Conservation (phyloP, 1,284 basidiomycete genomes). For the Rhodotorula sp. region DNA sequence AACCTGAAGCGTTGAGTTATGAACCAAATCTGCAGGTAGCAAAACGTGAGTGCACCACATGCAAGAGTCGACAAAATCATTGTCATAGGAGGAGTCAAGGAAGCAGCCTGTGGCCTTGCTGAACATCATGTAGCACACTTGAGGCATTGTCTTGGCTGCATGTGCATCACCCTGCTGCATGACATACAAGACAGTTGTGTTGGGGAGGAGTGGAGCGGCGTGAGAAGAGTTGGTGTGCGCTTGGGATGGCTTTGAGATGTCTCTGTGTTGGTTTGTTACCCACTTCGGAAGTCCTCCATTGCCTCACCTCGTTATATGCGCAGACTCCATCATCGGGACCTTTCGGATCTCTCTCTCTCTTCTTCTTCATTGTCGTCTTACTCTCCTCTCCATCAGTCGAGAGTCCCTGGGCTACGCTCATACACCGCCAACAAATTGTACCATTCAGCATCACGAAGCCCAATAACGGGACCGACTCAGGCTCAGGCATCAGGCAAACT, state of each 20-base stretch:
- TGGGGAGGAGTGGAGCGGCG: constrained; percentile 44
- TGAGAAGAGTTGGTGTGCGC: constrained; percentile 45
- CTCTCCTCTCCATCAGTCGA: too few relatives aligned
- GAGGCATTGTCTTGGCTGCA: constrained; percentile 48
- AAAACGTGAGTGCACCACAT: constrained; percentile 46
- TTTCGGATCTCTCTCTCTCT: too few relatives aligned
- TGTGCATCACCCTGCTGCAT: constrained; percentile 52
- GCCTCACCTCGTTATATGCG: too few relatives aligned
- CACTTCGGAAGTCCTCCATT: too few relatives aligned
- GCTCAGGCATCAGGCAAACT: too few relatives aligned
- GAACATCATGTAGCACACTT: constrained; percentile 49
- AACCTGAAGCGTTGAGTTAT: constrained; percentile 40
- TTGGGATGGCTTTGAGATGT: constrained; percentile 29
- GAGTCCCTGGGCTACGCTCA: too few relatives aligned
- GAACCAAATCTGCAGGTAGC: constrained; percentile 46
- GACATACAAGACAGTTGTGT: constrained; percentile 44
- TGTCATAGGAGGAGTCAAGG: constrained; percentile 50
- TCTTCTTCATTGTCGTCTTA: too few relatives aligned
- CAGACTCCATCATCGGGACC: too few relatives aligned
- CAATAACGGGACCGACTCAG: too few relatives aligned
- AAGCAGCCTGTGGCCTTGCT: constrained; percentile 45
- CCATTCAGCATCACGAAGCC: too few relatives aligned
- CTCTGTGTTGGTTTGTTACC: constrained; percentile 40
- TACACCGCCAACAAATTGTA: too few relatives aligned
- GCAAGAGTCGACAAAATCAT: constrained; percentile 49